Conservation (phyloP, 1,284 basidiomycete genomes). For the Microbotryomycetes sp. region DNA sequence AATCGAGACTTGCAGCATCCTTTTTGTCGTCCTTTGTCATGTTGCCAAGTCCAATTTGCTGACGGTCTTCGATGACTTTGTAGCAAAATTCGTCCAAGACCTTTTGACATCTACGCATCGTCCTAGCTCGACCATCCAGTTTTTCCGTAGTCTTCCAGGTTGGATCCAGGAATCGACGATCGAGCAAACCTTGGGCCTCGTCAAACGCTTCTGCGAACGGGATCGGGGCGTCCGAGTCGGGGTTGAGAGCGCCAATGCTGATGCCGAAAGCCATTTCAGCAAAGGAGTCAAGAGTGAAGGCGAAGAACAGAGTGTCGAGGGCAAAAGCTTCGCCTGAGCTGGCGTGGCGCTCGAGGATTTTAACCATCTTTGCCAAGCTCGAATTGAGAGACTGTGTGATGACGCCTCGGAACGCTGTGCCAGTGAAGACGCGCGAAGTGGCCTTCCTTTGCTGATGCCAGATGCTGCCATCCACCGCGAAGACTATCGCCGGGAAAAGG, state of each 20-base stretch:
- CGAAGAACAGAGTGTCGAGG: not conserved
- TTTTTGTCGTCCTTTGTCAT: not conserved
- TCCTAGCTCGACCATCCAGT: not conserved
- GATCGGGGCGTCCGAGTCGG: conserved; percentile 8
- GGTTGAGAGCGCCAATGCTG: not conserved
- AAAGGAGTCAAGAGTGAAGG: not conserved
- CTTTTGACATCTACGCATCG: not conserved
- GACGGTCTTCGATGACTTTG: not conserved
- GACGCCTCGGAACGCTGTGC: not conserved
- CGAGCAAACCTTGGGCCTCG: not conserved
- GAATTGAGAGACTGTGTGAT: not conserved
- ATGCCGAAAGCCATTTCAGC: not conserved
- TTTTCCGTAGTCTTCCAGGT: not conserved
- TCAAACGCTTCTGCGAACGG: not conserved
- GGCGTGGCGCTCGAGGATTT: not conserved
- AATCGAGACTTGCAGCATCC: not conserved
- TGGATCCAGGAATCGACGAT: conserved; percentile 3
- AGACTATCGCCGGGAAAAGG: not conserved
- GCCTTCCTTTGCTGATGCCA: conserved; percentile 35
- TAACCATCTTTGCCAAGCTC: not conserved
- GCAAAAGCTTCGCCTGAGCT: not conserved
- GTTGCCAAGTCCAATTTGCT: not conserved
- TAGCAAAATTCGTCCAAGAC: conserved; percentile 8
- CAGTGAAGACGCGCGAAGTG: conserved; percentile 10
- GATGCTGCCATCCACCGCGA: conserved; percentile 19